Base-by-base conservation (phyloP, 306 rosid genomes). In the Leucaena leucocephala region DNA sequence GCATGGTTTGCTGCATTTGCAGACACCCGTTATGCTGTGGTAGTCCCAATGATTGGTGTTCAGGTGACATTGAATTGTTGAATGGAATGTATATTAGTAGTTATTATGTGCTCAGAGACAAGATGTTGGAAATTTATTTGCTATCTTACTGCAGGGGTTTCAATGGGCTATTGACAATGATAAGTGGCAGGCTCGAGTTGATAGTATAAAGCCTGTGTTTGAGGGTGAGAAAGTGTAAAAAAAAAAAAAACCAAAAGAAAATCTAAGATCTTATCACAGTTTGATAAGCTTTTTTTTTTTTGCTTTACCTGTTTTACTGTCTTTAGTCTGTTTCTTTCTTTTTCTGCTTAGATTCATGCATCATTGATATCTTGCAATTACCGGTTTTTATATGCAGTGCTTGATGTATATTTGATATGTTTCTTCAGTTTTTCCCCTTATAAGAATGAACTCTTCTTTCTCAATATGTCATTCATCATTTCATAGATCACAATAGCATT, bases 21-120 rank as follows among this genome's bases (percentile, higher is more conserved):
- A 64, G 99, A 95, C 81, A 79, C 90, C 64, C 98, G 98, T 74
- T 95, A 95, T 82, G 79, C 91, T 55, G 99, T 93, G 74, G 90
- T 83, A 71, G 96, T 84, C 81, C 90, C 98, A 63, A 68, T 91
- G 76, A 95, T 92, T 76, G 99, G 96, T 2, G 94, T 93, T 84
- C 97, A 95, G 99, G 99, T 95, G 77, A 57, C 64, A 55, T 27
- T 27, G 74, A 76, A 58, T 75, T 69, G 54, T 55, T 22, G 52
- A 63, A 15, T 68, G 78, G 61, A 70, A 9, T n/a, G 16, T 72
- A 58, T 4, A 8, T 64, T 68, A 68, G 55, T 45, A 7, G 16
- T 45, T 34, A 36, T 70, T 52, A 36, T 50, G 17, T 38, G 27
- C 81, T 79, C 64, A 72, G 7, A 71, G 17, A 42, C 48, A 77